Conservation (phyloP, 768 basidiomycete species). For the Paxillus rubicundulus region DNA sequence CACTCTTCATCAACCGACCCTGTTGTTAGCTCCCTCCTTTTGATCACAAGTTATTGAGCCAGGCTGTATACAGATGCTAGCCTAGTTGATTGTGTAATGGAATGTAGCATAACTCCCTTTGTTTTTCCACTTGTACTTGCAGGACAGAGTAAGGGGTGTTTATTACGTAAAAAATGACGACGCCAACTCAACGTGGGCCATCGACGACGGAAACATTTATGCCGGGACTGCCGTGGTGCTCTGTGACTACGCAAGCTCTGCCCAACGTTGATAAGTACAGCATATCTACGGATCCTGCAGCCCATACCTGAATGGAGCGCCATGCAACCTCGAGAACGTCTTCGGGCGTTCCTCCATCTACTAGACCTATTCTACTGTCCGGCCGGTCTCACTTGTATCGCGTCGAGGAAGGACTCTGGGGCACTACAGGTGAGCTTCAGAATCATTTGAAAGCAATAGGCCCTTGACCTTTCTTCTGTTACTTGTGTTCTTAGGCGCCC, state of each 20-base stretch:
- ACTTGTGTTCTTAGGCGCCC: constrained; percentile 41
- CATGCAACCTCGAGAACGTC: background rate
- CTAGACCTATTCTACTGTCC: constrained; percentile 9
- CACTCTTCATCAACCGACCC: background rate
- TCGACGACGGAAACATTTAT: too few relatives aligned
- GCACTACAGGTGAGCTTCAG: constrained; percentile 18
- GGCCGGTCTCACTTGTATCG: constrained; percentile 19
- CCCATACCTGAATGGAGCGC: constrained; percentile 15
- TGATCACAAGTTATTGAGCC: background rate
- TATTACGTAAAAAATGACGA: too few relatives aligned
- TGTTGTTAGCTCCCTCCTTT: background rate
- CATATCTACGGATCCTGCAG: background rate
- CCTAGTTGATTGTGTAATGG: background rate
- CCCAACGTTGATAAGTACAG: background rate
- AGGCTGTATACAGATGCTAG: too few relatives aligned
- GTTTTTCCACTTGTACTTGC: too few relatives aligned
- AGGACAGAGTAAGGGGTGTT: too few relatives aligned
- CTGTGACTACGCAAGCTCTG: too few relatives aligned
- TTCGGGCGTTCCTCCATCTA: background rate
- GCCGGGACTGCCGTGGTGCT: too few relatives aligned
- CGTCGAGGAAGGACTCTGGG: constrained; percentile 21
- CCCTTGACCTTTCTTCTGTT: constrained; percentile 2
- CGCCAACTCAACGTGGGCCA: too few relatives aligned
- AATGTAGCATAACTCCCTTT: too few relatives aligned
- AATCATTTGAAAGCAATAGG: too few relatives aligned